Base-by-base conservation (phyloP, 371 early-diverging fungal genomes). In the Mycotypha africana region DNA sequence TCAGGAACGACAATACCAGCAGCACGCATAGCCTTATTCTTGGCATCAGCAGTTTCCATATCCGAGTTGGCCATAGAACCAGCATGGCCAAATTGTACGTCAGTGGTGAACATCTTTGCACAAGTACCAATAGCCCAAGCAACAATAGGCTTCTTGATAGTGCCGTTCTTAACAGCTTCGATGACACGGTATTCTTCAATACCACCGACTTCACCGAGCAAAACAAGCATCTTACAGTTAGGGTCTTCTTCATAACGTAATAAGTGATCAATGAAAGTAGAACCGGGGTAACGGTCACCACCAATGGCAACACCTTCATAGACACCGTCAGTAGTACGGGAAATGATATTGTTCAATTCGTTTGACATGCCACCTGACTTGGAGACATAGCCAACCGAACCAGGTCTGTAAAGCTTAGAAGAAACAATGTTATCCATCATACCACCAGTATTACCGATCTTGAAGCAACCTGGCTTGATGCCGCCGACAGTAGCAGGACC, bases 361-460 rank as follows among this genome's bases (percentile, higher is more conserved):
- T 97, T 97, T 53, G 95, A 95, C 98, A 97, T 97, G 66, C 98
- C 98, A 68, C 98, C 98, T 25, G 91, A 91, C 83, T 97, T 97
- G 70, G 91, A 91, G 38, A 97, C 97, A 60, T 97, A 97, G 23
- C 90, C 96, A 22, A 97, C 93, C 1, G 95, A 93, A 22, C 98
- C 98, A 35, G 94, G 70, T 36, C 95, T 88, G 78, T 97, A 96
- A 58, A 97, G 81, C 74, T 92, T 92, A 70, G 93, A 92, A 14
- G 93, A 74, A 21, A 94, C 95, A 73, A 97, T 96, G 81, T 97
- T 97, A 72, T 97, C 98, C 94, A 97, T 97, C 98, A 97, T 97
- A 60, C 98, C 98, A 67, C 98, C 98, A 24, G 98, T 97, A 84
- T 96, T 96, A 60, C 98, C 98, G 58, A 97, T 96, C 88, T 97